Conservation (phyloP, 768 basidiomycete species). For the Hericium alpestre region DNA sequence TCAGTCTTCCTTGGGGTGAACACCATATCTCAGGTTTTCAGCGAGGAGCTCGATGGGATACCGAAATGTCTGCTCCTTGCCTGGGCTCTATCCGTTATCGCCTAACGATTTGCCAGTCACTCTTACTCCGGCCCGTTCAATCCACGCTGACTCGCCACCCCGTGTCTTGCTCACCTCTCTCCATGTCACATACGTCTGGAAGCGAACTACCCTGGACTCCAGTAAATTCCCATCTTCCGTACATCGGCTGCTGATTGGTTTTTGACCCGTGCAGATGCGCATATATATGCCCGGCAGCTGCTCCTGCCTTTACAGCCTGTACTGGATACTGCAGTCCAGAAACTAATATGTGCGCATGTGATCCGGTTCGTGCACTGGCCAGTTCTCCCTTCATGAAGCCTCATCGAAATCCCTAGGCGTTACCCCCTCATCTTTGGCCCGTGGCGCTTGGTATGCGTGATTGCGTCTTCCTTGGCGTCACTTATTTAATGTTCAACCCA, state of each 20-base stretch:
- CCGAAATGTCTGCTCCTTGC: constrained; percentile 5
- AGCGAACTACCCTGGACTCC: constrained; percentile 3
- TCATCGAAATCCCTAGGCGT: constrained; percentile 31
- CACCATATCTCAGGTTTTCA: constrained; percentile 6
- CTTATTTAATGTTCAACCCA: constrained; percentile 18
- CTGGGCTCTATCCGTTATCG: not conserved
- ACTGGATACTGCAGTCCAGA: constrained; percentile 5
- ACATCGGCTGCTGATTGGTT: constrained; percentile 31
- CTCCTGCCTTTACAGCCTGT: constrained; percentile 8
- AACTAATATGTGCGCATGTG: constrained; percentile 5
- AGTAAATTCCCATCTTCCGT: not conserved
- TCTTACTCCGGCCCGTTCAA: constrained; percentile 19
- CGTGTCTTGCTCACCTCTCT: constrained; percentile 24
- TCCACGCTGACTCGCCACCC: constrained; percentile 12
- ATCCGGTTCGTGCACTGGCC: constrained; percentile 5
- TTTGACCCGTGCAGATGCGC: constrained; percentile 27
- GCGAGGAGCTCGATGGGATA: not conserved
- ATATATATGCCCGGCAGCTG: constrained; percentile 4
- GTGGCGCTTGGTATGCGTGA: constrained; percentile 43
- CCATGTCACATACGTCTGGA: constrained; percentile 34
- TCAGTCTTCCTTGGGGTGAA: constrained; percentile 3
- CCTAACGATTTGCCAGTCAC: constrained; percentile 28
- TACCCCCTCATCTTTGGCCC: constrained; percentile 72
- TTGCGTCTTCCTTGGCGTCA: not conserved
- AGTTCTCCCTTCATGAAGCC: constrained; percentile 5